Percentiles rank a stretch among this genome's conserved stretches.
phyloP scores from a whole-genome alignment of 129 eudicot species.

The Smallanthus sonchifolius region DNA sequence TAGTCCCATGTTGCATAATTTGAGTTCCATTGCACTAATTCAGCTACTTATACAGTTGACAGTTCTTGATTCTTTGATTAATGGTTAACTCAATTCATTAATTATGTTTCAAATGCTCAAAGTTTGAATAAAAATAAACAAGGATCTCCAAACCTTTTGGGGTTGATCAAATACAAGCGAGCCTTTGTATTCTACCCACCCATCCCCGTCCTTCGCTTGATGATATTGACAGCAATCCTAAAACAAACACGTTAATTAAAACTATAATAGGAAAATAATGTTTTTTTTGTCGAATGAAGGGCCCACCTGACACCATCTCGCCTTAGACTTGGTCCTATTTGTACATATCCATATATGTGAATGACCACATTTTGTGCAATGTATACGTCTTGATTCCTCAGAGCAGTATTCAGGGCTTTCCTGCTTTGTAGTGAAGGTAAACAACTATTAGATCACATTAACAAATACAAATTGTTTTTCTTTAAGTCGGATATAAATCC shows the following conservation, averaged over 20 bases:
- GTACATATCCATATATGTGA: constrained; percentile 98
- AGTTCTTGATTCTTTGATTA: background rate
- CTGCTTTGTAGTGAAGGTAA: constrained; percentile 25
- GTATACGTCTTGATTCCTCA: constrained; percentile 95
- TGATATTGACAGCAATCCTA: constrained; percentile 98
- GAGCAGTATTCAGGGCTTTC: constrained; percentile 49
- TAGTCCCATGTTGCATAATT: background rate
- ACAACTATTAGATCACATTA: background rate
- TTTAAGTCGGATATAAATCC: background rate
- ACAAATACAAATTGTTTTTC: background rate
- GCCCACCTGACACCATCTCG: constrained; percentile 98
- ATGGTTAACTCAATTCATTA: background rate
- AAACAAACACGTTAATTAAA: constrained; percentile 11
- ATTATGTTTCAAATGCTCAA: background rate
- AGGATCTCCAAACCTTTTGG: constrained; percentile 60
- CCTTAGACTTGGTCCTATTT: constrained; percentile 78
- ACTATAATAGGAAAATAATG: background rate
- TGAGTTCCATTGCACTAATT: background rate
- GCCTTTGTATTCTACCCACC: constrained; percentile 98
- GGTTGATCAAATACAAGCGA: constrained; percentile 74
- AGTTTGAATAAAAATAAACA: background rate
- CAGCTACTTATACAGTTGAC: background rate
- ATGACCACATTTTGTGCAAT: constrained; percentile 94
- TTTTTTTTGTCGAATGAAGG: background rate
- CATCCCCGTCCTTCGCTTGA: constrained; percentile 97